phyloP scores from a whole-genome alignment of 2,329 filamentous ascomycete species.

The Proliferodiscus dingleyae region DNA sequence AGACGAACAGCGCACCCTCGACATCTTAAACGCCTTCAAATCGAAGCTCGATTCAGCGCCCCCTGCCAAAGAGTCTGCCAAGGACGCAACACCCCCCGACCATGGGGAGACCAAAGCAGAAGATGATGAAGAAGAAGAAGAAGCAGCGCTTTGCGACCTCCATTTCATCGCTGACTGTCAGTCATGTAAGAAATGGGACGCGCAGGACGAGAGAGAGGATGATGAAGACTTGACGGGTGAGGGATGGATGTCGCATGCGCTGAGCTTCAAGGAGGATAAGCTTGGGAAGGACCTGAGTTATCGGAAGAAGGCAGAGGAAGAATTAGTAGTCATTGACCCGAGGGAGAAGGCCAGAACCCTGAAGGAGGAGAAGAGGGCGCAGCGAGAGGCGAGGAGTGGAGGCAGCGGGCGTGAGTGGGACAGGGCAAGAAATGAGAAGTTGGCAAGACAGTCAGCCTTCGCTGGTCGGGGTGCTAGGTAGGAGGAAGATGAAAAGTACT shows the following conservation, averaged over 20 bases:
- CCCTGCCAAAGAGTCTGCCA: slow-evolving; percentile 35
- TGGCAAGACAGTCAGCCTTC: slow-evolving; percentile 48
- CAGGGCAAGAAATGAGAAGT: slow-evolving; percentile 51
- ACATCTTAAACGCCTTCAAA: slow-evolving; percentile 74
- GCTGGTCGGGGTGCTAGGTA: slow-evolving; percentile 53
- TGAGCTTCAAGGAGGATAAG: slow-evolving; percentile 84
- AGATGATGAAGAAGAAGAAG: slow-evolving; percentile 54
- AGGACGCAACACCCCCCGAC: slow-evolving; percentile 18
- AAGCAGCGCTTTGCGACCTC: slow-evolving; percentile 77
- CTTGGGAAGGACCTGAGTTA: slow-evolving; percentile 87
- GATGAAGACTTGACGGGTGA: slow-evolving; percentile 55
- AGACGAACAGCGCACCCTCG: slow-evolving; percentile 61
- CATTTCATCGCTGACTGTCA: slow-evolving; percentile 96
- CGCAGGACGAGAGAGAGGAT: slow-evolving; percentile 42
- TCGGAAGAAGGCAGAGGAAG: slow-evolving; percentile 85
- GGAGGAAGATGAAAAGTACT: neutral
- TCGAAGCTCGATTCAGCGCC: slow-evolving; percentile 61
- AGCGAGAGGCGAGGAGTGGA: slow-evolving; percentile 46
- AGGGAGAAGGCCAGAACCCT: slow-evolving; percentile 74
- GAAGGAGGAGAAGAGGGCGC: slow-evolving; percentile 57
- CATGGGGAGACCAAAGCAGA: slow-evolving; percentile 26
- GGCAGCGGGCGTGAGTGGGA: slow-evolving; percentile 56
- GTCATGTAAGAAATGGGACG: slow-evolving; percentile 81
- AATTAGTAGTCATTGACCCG: slow-evolving; percentile 89
- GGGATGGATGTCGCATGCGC: slow-evolving; percentile 80